Conservation (phyloP, 2,329 filamentous ascomycete genomes). For the Grosmannia huntii region DNA sequence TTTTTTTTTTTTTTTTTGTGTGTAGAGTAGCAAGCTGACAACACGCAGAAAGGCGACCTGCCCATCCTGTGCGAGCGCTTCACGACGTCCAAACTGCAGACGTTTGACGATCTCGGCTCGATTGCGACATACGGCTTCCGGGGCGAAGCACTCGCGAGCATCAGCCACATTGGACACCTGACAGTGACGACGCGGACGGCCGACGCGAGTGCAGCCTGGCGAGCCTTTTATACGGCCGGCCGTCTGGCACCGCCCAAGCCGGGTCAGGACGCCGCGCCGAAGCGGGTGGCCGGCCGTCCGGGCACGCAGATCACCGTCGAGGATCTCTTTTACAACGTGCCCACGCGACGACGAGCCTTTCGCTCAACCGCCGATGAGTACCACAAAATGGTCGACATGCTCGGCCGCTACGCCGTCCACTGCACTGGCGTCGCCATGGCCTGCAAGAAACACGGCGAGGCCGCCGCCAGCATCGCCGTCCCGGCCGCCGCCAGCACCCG, state of each 20-base stretch:
- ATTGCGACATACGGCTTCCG: constrained; percentile 97
- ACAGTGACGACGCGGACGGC: constrained; percentile 90
- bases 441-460: constrained; percentile 91
- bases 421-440: constrained; percentile 86
- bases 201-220: constrained; percentile 81
- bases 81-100: constrained; percentile 89
- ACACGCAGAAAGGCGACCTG: constrained; percentile 68
- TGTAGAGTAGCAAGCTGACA: background rate
- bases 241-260: constrained; percentile 74
- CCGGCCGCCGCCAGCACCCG: constrained; percentile 57
- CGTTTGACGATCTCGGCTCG: constrained; percentile 79
- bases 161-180: constrained; percentile 94
- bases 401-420: constrained; percentile 87
- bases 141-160: constrained; percentile 90
- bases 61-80: constrained; percentile 89
- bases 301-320: constrained; percentile 96
- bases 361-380: constrained; percentile 88
- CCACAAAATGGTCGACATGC: constrained; percentile 92
- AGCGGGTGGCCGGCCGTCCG: constrained; percentile 70
- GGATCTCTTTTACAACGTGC: constrained; percentile 94
- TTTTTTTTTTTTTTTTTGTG: constrained; percentile 6
- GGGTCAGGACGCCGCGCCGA: constrained; percentile 75
- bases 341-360: constrained; percentile 77
- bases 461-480: constrained; percentile 69
- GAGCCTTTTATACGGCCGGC: constrained; percentile 75